phyloP scores from a whole-genome alignment of 2,329 filamentous ascomycete genomes.

The Clonostachys rhizophaga region DNA sequence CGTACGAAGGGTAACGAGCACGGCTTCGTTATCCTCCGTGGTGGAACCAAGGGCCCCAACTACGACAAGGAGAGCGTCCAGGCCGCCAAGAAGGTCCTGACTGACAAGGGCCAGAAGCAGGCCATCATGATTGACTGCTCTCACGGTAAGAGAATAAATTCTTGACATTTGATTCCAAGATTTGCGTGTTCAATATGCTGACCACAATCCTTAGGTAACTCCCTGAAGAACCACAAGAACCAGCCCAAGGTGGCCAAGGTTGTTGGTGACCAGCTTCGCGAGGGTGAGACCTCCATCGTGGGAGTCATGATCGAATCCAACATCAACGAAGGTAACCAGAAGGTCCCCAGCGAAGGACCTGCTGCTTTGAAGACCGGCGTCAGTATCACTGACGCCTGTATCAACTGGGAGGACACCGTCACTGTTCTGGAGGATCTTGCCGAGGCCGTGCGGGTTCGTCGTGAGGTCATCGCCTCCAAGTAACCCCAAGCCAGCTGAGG shows the following conservation, averaged over 20 bases:
- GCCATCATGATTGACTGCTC: slow-evolving; percentile 99
- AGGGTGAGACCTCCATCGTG: slow-evolving; percentile 83
- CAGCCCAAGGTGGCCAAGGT: slow-evolving; percentile 87
- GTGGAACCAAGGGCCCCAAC: slow-evolving; percentile 89
- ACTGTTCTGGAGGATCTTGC: slow-evolving; percentile 80
- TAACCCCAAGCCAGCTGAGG: not conserved
- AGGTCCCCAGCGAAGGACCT: slow-evolving; percentile 80
- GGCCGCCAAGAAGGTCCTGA: slow-evolving; percentile 70
- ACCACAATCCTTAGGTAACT: slow-evolving; percentile 64
- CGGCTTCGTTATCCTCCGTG: slow-evolving; percentile 93
- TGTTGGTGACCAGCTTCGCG: slow-evolving; percentile 79
- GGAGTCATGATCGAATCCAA: slow-evolving; percentile 99
- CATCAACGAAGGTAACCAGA: slow-evolving; percentile 86
- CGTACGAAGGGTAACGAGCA: slow-evolving; percentile 92
- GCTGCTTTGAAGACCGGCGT: slow-evolving; percentile 79
- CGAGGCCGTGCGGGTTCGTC: slow-evolving; percentile 72
- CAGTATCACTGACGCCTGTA: slow-evolving; percentile 94
- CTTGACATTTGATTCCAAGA: not conserved
- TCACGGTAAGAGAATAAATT: slow-evolving; percentile 58
- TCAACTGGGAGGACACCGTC: slow-evolving; percentile 85
- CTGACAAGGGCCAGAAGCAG: slow-evolving; percentile 77
- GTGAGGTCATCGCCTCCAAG: slow-evolving; percentile 43
- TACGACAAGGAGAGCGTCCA: slow-evolving; percentile 83
- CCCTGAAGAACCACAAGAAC: slow-evolving; percentile 94
- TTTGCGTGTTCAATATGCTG: not conserved